Evolutionary conservation across 768 basidiomycete species (phyloP), one percentile per base, ranked within the genome.

Genomic region (Mycena latifolia): DNA sequence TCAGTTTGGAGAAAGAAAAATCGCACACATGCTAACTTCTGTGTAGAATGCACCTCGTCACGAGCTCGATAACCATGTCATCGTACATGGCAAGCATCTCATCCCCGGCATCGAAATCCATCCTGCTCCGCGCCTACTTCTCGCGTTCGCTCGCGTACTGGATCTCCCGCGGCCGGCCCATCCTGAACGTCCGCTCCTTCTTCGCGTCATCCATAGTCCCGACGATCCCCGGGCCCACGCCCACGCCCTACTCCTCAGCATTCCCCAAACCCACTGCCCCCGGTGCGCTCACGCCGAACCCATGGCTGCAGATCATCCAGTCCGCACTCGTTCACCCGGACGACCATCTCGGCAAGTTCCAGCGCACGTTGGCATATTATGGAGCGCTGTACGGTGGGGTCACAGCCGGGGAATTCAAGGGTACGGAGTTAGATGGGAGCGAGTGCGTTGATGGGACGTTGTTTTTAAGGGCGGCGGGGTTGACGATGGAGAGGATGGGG

Each of bases 31-130:
- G 15, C 37, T 39, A 17, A 39, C 15, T 47, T 14, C 31, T 53
- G 20, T 35, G 4, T 43, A 92, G 90, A 18, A 86, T 89, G 78
- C 92, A 88, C 67, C 76, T 89, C 1, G 84, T 92, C 37, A 93
- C 91, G 0, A 90, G 90, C 5, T 81, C 86, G 6, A 71, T 90
- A 24, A 39, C 37, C 37, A 90, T 92, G 25, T 31, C 65, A 18
- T 66, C 69, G 27, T 63, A 66, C 61, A 63, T 66, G 55, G 69
- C 61, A 14, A 18, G 25, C 55, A 24, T 69, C 29, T 22, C 63
- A 50, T 47, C 54, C 50, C 61, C 69, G 24, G n/a, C 55, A 24
- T 55, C 53, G 27, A 66, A 66, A 59, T 61, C 65, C 2, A 27
- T 68, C 15, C 54, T 67, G 37, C 66, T 67, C 55, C 60, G 66